Conservation (phyloP, 2,329 filamentous ascomycete genomes). For the Colletotrichum sp. region DNA sequence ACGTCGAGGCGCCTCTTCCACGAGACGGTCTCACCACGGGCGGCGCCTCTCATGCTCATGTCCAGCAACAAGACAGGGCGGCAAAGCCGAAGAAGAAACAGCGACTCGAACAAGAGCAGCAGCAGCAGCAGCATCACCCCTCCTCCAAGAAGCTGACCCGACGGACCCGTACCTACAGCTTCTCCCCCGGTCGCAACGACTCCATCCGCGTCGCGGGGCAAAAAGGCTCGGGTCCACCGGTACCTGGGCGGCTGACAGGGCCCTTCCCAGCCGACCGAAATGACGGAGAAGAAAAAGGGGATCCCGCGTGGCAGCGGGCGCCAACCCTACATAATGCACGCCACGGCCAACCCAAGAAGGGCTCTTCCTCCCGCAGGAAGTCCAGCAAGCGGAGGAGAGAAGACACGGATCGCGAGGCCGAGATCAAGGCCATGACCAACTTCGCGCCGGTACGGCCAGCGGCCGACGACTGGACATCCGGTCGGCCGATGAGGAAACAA, state of each 20-base stretch:
- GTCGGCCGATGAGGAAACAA: constrained; percentile 66
- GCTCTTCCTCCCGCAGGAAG: constrained; percentile 64
- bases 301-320: constrained; percentile 35
- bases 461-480: constrained; percentile 62
- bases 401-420: constrained; percentile 81
- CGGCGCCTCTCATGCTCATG: constrained; percentile 21
- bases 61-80: background rate
- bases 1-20: constrained; percentile 49
- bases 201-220: constrained; percentile 46
- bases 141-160: constrained; percentile 54
- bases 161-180: constrained; percentile 61
- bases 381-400: constrained; percentile 79
- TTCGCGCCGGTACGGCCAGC: constrained; percentile 69
- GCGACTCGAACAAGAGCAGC: constrained; percentile 46
- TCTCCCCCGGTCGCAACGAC: constrained; percentile 65
- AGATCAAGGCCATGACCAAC: constrained; percentile 85
- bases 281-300: constrained; percentile 22
- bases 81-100: constrained; percentile 41
- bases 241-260: constrained; percentile 15
- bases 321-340: constrained; percentile 67
- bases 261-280: constrained; percentile 20
- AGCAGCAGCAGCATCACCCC: constrained; percentile 40
- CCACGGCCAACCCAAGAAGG: constrained; percentile 53
- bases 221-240: constrained; percentile 18
- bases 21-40: constrained; percentile 37